These are phyloP conservation scores for Verticillium nubilum DNA, from an alignment of 2,329 filamentous ascomycete species.

Conservation along the genomic window DNA sequence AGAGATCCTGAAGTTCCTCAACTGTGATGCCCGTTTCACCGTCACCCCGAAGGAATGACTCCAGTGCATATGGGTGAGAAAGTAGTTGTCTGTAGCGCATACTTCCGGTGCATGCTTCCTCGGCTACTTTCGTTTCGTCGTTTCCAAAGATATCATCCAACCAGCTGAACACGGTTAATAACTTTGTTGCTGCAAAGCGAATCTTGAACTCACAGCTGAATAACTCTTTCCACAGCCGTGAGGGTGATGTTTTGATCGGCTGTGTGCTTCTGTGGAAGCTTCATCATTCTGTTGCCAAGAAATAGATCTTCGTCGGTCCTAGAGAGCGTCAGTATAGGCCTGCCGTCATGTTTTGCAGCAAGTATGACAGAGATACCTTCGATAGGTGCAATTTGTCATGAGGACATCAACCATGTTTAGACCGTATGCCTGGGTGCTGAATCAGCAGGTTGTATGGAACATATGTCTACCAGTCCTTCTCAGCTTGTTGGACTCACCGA, in stretches of 20 bases:
- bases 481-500: constrained; percentile 6
- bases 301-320: constrained; percentile 23
- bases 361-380: too few species aligned
- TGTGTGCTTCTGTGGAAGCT: constrained; percentile 12
- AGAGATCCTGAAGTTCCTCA: background rate
- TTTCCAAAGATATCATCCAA: background rate
- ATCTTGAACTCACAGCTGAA: constrained; percentile 17
- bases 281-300: constrained; percentile 17
- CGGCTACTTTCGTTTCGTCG: background rate
- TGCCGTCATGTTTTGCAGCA: too few species aligned
- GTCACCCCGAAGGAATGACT: constrained; percentile 10
- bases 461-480: too few species aligned
- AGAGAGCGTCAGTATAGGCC: background rate
- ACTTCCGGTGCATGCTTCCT: background rate
- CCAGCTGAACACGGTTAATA: background rate
- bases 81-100: background rate
- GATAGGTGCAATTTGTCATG: constrained; percentile 4
- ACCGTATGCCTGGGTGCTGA: background rate
- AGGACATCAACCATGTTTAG: constrained; percentile 5
- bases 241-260: constrained; percentile 18
- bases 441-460: too few species aligned
- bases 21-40: background rate
- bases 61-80: constrained; percentile 20
- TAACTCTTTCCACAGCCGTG: constrained; percentile 16
- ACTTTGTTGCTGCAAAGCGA: background rate